Evolutionary conservation across 2,329 filamentous ascomycete species (phyloP).

Genomic region (Aspergillus sojae): DNA sequence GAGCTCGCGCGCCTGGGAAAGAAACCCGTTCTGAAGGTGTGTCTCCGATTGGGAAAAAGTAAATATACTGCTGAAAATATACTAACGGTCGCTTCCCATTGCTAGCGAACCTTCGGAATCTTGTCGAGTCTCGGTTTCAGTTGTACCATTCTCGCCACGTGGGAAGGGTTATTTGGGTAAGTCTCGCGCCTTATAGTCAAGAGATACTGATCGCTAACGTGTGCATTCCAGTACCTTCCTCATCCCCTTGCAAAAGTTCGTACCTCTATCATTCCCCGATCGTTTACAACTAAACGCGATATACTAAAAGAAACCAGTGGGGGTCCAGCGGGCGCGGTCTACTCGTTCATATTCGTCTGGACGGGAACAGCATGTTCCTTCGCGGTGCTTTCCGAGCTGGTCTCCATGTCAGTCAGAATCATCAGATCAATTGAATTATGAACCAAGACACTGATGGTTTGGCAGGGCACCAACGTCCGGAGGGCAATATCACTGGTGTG

Average conservation of each 20-base stretch:
- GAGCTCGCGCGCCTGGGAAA: not conserved
- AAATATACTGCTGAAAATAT: not conserved
- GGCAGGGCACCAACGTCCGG: conserved; percentile 36
- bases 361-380: conserved; percentile 30
- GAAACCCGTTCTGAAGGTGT: conserved; percentile 1
- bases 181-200: not conserved
- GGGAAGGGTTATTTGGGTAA: conserved; percentile 33
- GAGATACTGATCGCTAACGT: conserved; percentile 8
- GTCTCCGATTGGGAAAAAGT: not conserved
- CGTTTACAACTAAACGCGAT: not conserved
- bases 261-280: not conserved
- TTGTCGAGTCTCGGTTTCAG: conserved; percentile 46
- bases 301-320: conserved; percentile 26
- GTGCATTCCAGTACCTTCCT: conserved; percentile 18
- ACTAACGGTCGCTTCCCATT: not conserved
- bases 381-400: conserved; percentile 34
- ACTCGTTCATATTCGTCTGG: conserved; percentile 38
- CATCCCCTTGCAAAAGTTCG: conserved; percentile 26
- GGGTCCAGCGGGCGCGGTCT: conserved; percentile 37
- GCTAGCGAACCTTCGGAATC: conserved; percentile 44
- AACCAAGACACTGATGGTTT: not conserved
- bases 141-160: conserved; percentile 43
- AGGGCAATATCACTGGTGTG: conserved; percentile 46
- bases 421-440: not conserved
- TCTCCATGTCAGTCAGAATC: conserved; percentile 31